Evolutionary conservation across 208 protist species (phyloP).

Genomic region (Phytomonas francai): DNA sequence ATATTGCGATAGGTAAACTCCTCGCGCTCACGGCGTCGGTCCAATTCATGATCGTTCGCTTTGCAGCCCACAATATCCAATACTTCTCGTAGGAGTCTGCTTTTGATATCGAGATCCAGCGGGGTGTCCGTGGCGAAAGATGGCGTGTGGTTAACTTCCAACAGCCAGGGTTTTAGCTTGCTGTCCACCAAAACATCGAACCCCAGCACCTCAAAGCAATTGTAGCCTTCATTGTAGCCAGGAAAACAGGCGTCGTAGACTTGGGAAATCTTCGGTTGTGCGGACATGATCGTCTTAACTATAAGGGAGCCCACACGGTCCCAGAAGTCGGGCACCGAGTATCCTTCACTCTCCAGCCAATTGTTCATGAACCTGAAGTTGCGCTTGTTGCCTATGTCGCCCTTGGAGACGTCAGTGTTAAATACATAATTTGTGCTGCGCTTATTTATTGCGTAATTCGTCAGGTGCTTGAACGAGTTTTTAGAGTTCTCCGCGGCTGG

Average conservation of each 20-base stretch:
- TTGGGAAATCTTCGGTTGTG: constrained; percentile 81
- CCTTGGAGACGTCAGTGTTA: constrained; percentile 70
- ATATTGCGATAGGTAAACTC: constrained; percentile 78
- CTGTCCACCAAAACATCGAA: constrained; percentile 95
- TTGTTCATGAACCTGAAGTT: constrained; percentile 87
- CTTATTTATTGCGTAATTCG: constrained; percentile 97
- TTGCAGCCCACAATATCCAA: constrained; percentile 85
- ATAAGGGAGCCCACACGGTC: constrained; percentile 64
- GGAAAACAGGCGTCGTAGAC: constrained; percentile 92
- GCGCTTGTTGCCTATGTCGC: constrained; percentile 88
- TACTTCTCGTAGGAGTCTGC: constrained; percentile 75
- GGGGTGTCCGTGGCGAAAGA: constrained; percentile 91
- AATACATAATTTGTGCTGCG: constrained; percentile 85
- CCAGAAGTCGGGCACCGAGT: constrained; percentile 66
- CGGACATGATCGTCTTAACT: constrained; percentile 90
- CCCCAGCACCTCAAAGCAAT: constrained; percentile 95
- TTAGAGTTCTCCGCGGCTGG: constrained; percentile 72
- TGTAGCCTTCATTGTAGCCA: constrained; percentile 84
- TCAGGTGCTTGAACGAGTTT: constrained; percentile 93
- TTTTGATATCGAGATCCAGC: constrained; percentile 91
- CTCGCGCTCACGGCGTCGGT: constrained; percentile 56
- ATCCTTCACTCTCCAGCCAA: constrained; percentile 57
- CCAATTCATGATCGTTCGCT: constrained; percentile 49
- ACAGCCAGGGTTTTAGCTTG: constrained; percentile 90
- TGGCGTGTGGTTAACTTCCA: constrained; percentile 97